Percentiles rank a stretch among this genome's conserved stretches.
These are phyloP conservation scores for Actinidia polygama DNA, from an alignment of 179 eudicot genomes.

Conservation along the genomic window DNA sequence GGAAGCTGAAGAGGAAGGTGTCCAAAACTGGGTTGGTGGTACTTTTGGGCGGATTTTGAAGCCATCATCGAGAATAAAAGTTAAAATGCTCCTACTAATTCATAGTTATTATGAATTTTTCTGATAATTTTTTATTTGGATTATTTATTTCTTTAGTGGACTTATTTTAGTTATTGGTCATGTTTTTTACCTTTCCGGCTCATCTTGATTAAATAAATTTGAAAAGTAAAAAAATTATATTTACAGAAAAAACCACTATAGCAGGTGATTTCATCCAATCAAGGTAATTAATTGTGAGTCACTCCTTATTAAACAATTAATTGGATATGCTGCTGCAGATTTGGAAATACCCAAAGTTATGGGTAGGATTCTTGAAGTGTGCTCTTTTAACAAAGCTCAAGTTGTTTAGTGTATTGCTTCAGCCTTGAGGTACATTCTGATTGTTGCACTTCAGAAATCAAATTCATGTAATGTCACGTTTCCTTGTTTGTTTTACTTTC, in stretches of 20 bases:
- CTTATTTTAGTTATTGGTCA: too few relatives aligned
- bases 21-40: too few relatives aligned
- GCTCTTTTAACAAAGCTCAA: constrained; percentile 85
- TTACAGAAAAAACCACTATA: constrained; percentile 8
- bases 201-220: too few relatives aligned
- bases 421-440: constrained; percentile 84
- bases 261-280: constrained; percentile 58
- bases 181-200: too few relatives aligned
- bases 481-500: not conserved
- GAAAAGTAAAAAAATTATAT: too few relatives aligned
- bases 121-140: too few relatives aligned
- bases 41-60: too few relatives aligned
- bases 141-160: too few relatives aligned
- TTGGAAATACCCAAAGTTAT: constrained; percentile 93
- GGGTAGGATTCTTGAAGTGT: constrained; percentile 99
- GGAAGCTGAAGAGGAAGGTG: too few relatives aligned
- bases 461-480: not conserved
- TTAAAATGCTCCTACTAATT: too few relatives aligned
- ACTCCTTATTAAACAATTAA: not conserved
- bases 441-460: not conserved
- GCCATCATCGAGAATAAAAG: too few relatives aligned
- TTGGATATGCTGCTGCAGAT: constrained; percentile 52
- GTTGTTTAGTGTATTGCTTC: constrained; percentile 86
- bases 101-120: too few relatives aligned
- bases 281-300: not conserved